Conservation (phyloP, 2,329 filamentous ascomycete genomes). For the Xylaria sp. region DNA sequence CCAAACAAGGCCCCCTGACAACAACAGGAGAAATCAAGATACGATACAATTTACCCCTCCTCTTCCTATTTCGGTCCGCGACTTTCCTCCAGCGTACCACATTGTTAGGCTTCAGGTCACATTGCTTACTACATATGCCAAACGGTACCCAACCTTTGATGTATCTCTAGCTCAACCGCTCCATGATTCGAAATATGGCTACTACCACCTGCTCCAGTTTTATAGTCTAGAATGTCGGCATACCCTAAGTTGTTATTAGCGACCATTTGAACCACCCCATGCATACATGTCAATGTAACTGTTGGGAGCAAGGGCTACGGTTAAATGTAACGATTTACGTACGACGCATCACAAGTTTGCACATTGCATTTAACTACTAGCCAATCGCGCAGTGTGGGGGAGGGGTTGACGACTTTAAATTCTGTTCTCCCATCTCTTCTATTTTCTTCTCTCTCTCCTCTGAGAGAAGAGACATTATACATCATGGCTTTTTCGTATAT, state of each 20-base stretch:
- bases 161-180: background rate
- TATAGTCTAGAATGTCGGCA: background rate
- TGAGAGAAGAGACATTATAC: background rate
- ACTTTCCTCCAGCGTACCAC: background rate
- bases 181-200: background rate
- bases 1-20: background rate
- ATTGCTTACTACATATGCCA: background rate
- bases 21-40: background rate
- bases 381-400: background rate
- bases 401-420: background rate
- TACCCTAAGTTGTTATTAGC: background rate
- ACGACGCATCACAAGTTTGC: background rate
- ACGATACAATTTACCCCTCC: background rate
- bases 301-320: background rate
- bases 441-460: background rate
- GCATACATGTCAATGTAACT: background rate
- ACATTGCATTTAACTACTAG: background rate
- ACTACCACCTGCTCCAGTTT: background rate
- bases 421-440: background rate
- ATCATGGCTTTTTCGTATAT: conserved; percentile 34
- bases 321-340: background rate
- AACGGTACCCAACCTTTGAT: background rate
- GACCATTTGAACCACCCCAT: background rate
- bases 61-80: background rate
- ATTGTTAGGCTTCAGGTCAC: background rate